Base-by-base conservation (phyloP, 306 rosid species). In the Carpinus viminea region DNA sequence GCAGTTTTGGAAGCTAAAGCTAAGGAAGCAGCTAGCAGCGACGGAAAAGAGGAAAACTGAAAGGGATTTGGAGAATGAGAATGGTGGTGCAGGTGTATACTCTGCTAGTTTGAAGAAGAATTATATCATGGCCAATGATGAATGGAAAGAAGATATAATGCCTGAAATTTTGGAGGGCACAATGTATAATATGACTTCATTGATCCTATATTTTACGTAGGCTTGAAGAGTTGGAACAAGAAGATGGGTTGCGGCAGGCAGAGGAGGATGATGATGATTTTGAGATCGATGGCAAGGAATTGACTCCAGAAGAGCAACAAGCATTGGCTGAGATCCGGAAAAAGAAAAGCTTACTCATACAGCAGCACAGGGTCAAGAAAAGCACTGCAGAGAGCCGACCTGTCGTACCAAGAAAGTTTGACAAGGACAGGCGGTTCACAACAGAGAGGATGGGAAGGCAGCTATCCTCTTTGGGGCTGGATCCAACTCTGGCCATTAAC, bases 101-200 rank as follows among this genome's bases (percentile, higher is more conserved):
- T 87, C 97, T 8, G 91, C 92, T 74, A 93, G 87, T 87, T 85
- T 91, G 77, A 87, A 87, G 86, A 93, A 93, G 90, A 53, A 86
- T 45, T 90, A 90, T 76, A 86, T 93, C 70, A 80, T 93, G 55
- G 91, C 93, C 57, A 15, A 86, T 78, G 98, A 93, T 76, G 97
- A 88, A 80, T 91, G 98, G 98, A 93, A 93, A 80, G 93, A 93
- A 76, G 98, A 91, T 68, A 41, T 85, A 17, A 81, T 90, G 78
- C 98, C 98, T 73, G 98, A 93, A 84, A 93, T 91, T 81, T 78
- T 93, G 64, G 98, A 93, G 98, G 98, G 20, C 96, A 93, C 83
- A 93, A 93, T 61, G 96, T 93, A 31, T 90, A 82, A 31, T 90
- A 82, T 80, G 98, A 93, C 83, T 93, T 89, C 74, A 72, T 93